These are phyloP conservation scores for Cenchrus americanus DNA, from an alignment of 176 grass and related monocot genomes.

Conservation along the genomic window DNA sequence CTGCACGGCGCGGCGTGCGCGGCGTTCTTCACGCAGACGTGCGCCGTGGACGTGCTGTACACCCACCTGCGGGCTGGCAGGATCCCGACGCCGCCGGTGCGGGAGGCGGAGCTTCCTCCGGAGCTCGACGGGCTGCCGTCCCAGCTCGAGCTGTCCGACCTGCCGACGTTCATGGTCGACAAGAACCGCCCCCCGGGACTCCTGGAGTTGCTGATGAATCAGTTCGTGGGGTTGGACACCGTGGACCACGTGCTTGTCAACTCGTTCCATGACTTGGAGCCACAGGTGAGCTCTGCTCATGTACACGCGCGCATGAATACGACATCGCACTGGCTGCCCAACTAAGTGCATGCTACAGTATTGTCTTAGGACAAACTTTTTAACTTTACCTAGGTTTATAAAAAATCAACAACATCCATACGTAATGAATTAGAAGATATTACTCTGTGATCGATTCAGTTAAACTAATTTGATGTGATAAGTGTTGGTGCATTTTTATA, in stretches of 20 bases:
- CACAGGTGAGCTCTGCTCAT: constrained; percentile 32
- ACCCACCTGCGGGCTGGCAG: constrained; percentile 47
- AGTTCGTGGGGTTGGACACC: constrained; percentile 53
- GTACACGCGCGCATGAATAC: background rate
- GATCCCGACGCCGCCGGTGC: constrained; percentile 38
- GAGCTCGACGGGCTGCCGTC: constrained; percentile 49
- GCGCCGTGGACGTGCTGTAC: constrained; percentile 56
- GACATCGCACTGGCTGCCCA: background rate
- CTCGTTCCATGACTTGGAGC: constrained; percentile 73
- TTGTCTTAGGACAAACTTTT: no score
- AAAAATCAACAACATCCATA: no score
- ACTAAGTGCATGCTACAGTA: no score
- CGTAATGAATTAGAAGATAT: no score
- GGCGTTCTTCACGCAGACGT: constrained; percentile 68
- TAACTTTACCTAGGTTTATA: no score
- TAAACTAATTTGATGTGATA: no score
- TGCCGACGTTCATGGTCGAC: constrained; percentile 57
- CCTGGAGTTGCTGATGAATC: constrained; percentile 47
- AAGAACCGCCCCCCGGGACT: background rate
- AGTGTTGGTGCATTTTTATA: no score
- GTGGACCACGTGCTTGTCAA: constrained; percentile 72
- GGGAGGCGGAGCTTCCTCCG: background rate
- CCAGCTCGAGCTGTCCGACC: constrained; percentile 31
- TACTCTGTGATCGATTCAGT: no score
- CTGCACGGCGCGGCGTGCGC: constrained; percentile 34